Percentiles rank a stretch among this genome's conserved stretches.
These are phyloP conservation scores for Pythium sukuiense DNA, from an alignment of 352 stramenopile genomes.

Conservation along the genomic window DNA sequence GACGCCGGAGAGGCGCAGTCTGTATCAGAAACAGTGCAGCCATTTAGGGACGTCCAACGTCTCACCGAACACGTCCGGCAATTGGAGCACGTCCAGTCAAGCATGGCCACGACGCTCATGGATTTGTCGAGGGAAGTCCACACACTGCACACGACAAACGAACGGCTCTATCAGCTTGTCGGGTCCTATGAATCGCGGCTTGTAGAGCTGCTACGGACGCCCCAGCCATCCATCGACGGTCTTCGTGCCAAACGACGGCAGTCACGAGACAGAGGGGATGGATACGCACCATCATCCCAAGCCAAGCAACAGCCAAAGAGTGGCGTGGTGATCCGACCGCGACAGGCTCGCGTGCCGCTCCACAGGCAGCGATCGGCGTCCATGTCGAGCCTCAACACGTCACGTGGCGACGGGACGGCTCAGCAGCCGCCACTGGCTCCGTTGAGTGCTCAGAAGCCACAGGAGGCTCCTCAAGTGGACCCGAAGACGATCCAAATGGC, in stretches of 20 bases:
- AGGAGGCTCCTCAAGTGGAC: neutral
- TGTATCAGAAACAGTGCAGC: neutral
- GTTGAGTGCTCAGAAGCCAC: neutral
- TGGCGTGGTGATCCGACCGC: neutral
- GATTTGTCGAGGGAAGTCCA: slow-evolving; percentile 5
- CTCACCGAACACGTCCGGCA: slow-evolving; percentile 5
- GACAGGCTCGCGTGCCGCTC: neutral
- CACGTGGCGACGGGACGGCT: neutral
- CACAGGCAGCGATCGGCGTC: slow-evolving; percentile 5
- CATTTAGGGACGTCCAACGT: neutral
- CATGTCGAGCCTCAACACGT: slow-evolving; percentile 11
- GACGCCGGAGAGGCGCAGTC: neutral
- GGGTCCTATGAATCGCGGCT: slow-evolving; percentile 7
- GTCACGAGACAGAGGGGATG: neutral
- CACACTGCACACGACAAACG: slow-evolving; percentile 1
- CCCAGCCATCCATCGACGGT: neutral
- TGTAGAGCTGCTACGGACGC: neutral
- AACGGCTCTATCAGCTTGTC: slow-evolving; percentile 8
- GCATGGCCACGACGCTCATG: slow-evolving; percentile 13
- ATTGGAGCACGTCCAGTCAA: slow-evolving; percentile 10
- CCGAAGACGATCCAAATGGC: neutral
- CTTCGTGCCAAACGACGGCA: neutral
- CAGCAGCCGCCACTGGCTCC: neutral
- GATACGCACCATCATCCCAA: neutral
- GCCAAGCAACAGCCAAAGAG: neutral